These are phyloP conservation scores for Corylus avellana DNA, from an alignment of 306 rosid genomes.

Conservation along the genomic window DNA sequence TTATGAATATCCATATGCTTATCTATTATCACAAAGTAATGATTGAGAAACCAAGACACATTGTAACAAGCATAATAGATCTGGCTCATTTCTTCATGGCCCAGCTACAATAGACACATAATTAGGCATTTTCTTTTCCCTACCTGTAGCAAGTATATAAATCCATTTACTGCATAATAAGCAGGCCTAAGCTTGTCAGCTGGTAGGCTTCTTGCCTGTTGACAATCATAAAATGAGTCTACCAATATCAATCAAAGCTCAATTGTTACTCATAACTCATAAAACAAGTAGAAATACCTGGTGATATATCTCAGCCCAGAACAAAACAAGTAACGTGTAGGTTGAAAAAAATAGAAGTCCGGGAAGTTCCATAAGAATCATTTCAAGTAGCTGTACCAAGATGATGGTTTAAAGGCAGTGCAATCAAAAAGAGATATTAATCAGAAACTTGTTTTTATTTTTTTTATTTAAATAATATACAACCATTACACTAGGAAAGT, in stretches of 20 bases:
- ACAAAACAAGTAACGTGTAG: conserved; percentile 68
- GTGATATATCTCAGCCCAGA: conserved; percentile 88
- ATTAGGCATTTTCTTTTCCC: not conserved
- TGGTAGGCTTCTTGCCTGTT: conserved; percentile 75
- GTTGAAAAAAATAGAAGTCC: conserved; percentile 82
- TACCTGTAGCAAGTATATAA: conserved; percentile 61
- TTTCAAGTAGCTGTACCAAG: conserved; percentile 53
- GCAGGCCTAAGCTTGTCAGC: conserved; percentile 63
- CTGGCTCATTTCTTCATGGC: conserved; percentile 7
- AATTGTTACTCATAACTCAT: conserved; percentile 2
- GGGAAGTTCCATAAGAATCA: conserved; percentile 77
- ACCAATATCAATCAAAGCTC: not conserved
- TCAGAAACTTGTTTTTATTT: too few species aligned
- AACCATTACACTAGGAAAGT: not conserved
- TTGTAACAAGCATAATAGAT: conserved; percentile 4
- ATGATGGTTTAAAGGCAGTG: conserved; percentile 16
- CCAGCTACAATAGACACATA: conserved; percentile 15
- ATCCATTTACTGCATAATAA: conserved; percentile 60
- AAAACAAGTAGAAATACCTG: conserved; percentile 49
- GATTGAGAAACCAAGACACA: conserved; percentile 19
- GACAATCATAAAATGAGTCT: conserved; percentile 29
- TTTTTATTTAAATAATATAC: not conserved
- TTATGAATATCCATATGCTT: conserved; percentile 65
- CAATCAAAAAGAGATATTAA: not conserved
- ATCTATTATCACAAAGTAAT: conserved; percentile 36